Evolutionary conservation across 2,329 filamentous ascomycete species (phyloP).

Genomic region (Thelonectria blattea): DNA sequence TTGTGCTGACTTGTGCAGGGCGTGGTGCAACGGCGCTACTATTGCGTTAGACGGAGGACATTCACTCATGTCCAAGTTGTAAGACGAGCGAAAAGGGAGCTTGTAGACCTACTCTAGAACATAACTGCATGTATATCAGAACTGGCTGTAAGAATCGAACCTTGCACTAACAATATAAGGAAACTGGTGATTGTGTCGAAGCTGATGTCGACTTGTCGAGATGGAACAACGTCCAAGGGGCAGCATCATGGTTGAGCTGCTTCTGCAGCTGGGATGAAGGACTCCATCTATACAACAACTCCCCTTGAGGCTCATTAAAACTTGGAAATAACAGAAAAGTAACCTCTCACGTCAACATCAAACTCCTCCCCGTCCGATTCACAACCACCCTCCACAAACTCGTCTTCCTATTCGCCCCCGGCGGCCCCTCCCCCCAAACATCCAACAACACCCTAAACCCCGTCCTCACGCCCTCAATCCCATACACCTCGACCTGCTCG

Average conservation of each 20-base stretch:
- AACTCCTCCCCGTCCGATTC: conserved; percentile 2
- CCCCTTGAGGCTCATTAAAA: no score
- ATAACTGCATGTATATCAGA: no score
- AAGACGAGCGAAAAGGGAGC: conserved; percentile 8
- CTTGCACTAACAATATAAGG: no score
- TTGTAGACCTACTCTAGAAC: no score
- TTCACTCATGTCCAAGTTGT: conserved; percentile 54
- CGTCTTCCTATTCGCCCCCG: conserved; percentile 4
- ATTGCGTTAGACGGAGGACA: conserved; percentile 67
- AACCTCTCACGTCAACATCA: conserved; percentile 6
- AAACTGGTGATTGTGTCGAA: no score
- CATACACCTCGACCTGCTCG: conserved; percentile 28
- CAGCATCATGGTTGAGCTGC: no score
- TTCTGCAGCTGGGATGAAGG: no score
- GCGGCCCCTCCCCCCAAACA: conserved; percentile 28
- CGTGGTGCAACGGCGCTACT: conserved; percentile 69
- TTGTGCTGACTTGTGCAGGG: conserved; percentile 37
- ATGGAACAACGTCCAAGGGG: no score
- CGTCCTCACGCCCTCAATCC: conserved; percentile 32
- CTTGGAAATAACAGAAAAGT: no score
- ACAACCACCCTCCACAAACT: conserved; percentile 16
- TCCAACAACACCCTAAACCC: conserved; percentile 31
- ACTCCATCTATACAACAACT: no score
- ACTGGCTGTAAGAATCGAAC: no score
- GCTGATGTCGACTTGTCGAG: no score